Evolutionary conservation across 2,329 filamentous ascomycete genomes (phyloP), one percentile per base, ranked within the genome.

Genomic region (Xylariomycetidae sp.): DNA sequence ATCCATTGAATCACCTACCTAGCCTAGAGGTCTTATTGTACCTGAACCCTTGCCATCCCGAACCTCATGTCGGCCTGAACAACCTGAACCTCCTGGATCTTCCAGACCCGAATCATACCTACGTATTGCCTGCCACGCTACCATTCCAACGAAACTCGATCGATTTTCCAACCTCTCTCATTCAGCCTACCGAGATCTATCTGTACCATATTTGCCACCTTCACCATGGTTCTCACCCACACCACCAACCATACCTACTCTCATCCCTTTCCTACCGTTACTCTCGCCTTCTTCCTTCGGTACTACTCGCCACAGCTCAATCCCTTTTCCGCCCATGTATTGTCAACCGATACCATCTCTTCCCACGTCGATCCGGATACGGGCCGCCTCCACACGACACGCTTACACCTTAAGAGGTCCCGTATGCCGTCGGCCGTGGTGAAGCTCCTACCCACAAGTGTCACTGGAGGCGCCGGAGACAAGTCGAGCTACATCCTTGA

Each of bases 281-380:
- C 85, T 30, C 81, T 92, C 59, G 86, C 86, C 64, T 92, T 88
- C 72, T 92, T 90, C 64, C 81, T 92, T 31, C 85, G 86, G 46
- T 92, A 92, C 64, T 88, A 85, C 39, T 77, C 73, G 5, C 72
- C 74, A 18, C 68, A 76, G 45, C 65, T 76, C 45, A 92, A 90
- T 54, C 86, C 86, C 6, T 89, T 90, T 66, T 82, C 81, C 46
- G 80, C 76, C 44, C 86, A 92, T 65, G 86, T 92, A 33, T 69
- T 88, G 49, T 87, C 83, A 54, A 88, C 85, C 59, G 86, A 92
- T 61, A 88, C 85, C 51, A 86, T 92, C 58, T 77, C 78, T 30
- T 82, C 80, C 45, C 69, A 74, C 58, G 77, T 87, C 61, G 85
- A 90, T 59, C 72, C 80, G 6, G 64, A 63, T n/a, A 85, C 83